phyloP scores from a whole-genome alignment of 2,329 filamentous ascomycete species.

The Fusarium nygamai region DNA sequence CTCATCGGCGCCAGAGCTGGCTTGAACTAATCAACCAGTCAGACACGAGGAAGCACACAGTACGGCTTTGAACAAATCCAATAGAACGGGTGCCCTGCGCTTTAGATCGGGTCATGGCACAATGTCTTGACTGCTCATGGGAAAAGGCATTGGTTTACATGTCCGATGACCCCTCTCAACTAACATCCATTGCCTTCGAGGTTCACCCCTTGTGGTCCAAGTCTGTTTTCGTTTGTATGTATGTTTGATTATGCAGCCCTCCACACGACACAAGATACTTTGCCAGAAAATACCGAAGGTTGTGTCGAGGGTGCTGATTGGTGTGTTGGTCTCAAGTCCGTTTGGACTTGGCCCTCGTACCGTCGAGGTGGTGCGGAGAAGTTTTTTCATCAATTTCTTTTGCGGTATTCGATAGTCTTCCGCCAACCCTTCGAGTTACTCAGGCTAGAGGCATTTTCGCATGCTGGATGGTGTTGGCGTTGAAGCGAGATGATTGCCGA shows the following conservation, averaged over 20 bases:
- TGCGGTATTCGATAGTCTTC: constrained; percentile 14
- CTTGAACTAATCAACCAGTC: constrained; percentile 34
- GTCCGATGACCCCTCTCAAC: constrained; percentile 32
- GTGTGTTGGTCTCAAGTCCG: constrained; percentile 6
- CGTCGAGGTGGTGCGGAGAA: constrained; percentile 14
- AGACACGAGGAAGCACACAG: constrained; percentile 32
- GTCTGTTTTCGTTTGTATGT: constrained; percentile 16
- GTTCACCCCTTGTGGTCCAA: constrained; percentile 19
- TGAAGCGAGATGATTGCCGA: constrained; percentile 12
- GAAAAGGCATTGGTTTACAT: constrained; percentile 14
- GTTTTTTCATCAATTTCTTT: neutral
- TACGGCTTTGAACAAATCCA: constrained; percentile 32
- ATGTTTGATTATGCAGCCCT: constrained; percentile 29
- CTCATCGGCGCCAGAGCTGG: constrained; percentile 30
- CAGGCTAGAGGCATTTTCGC: neutral
- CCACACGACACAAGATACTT: constrained; percentile 27
- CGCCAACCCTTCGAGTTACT: constrained; percentile 1
- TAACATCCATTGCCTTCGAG: constrained; percentile 9
- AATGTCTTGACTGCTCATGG: constrained; percentile 10
- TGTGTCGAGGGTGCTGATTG: constrained; percentile 20
- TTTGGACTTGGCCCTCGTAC: constrained; percentile 6
- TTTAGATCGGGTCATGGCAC: constrained; percentile 40
- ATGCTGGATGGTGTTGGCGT: constrained; percentile 6
- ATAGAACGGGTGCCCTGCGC: constrained; percentile 39
- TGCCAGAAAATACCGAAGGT: constrained; percentile 16